Base-by-base conservation (phyloP, 2,329 filamentous ascomycete species). In the Botrytis cinerea region DNA sequence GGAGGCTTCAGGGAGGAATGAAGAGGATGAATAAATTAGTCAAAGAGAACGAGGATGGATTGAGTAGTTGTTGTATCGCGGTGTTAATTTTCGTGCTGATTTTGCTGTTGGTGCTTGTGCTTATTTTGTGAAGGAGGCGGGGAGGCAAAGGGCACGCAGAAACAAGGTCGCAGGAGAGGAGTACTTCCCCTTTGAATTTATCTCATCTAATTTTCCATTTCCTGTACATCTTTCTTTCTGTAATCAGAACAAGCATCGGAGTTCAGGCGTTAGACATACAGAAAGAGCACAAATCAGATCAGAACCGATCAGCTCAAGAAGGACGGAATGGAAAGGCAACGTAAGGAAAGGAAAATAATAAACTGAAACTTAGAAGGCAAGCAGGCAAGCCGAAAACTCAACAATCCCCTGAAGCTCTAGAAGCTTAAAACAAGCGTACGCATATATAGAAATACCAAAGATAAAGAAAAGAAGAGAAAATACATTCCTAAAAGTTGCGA, bases 51-150 rank as follows among this genome's bases (percentile, higher is more conserved):
- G 96, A 99, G 87, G 96, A 97, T 88, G 85, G 86, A 79, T 86
- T 84, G 85, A 97, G 94, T 78, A 94, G 94, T 82, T 98, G 94
- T 84, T 98, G 95, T 82, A 97, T 99, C 78, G 93, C 87, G 7
- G 85, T 97, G 32, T 87, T 98, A 78, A 97, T 98, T 75, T 89
- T 96, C 75, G 93, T 97, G 54, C 86, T 98, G 77, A 93, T 98
- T 74, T 84, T 99, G 43, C 84, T 99, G 79, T 86, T 99, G 79
- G 88, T 98, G 75, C 84, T 99, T 78, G 85, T 98, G 61, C 80
- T 92, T 78, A 83, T 92, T 63, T 80, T 92, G 78, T 92, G 75
- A 74, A 54, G 5, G 32, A 12, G 18, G 51, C 0, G 3, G 22
- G 59, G 7, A 25, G 35, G 22, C 18, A 9, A 43, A 18, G 14